Evolutionary conservation across 306 rosid genomes (phyloP), one percentile per base, ranked within the genome.

Genomic region (Gleditsia sinensis): DNA sequence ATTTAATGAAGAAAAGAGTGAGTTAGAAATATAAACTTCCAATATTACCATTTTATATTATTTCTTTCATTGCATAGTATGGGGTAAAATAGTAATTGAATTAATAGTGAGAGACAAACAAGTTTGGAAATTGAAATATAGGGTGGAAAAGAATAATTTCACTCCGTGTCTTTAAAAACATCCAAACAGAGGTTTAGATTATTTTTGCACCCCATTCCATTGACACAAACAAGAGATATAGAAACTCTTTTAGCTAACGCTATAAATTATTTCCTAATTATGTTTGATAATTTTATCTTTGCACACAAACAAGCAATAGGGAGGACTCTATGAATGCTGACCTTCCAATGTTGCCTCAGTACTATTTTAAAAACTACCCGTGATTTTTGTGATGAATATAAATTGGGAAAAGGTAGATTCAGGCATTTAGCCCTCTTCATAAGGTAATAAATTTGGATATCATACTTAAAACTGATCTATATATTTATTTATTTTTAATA

Each of bases 401-500:
- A 79, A 65, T 49, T 79, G 43, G 86, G 86, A 3, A 51, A 70
- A 78, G 83, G 86, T 69, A 83, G 86, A 78, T 83, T 83, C 75
- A 83, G 86, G 43, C n/a, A n/a, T n/a, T n/a, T n/a, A n/a, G n/a
- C n/a, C 51, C 86, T 64, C 83, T 83, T 12, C 78, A 78, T 39
- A 83, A 75, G 81, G 86, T 83, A 70, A 21, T 13, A 20, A 12
- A 42, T 32, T 62, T 55, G 24, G 5, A 19, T 67, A 67, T 19
- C 20, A 50, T 2, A 16, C 10, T 67, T 25, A 12, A 21, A 12
- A 12, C 19, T 27, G 3, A 16, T 58, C 3, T 42, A 8, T 20
- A 8, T 54, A 9, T 28, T 64, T 67, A 57, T 43, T 62, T 24
- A n/a, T n/a, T n/a, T n/a, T n/a, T n/a, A n/a, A n/a, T n/a, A n/a